These are phyloP conservation scores for Amanita rimosa DNA, from an alignment of 768 basidiomycete species.

Conservation along the genomic window DNA sequence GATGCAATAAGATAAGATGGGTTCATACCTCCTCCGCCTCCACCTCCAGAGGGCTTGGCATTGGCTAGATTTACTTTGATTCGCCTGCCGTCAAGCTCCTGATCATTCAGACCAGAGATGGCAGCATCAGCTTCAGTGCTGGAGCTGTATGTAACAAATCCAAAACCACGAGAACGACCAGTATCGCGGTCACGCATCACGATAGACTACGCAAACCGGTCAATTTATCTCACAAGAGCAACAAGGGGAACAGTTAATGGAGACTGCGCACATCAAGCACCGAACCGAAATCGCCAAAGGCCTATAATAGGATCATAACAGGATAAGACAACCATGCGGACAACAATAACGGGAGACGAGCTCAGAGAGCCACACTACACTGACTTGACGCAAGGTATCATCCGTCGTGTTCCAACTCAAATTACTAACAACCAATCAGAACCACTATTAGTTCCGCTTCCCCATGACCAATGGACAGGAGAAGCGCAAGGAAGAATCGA, in stretches of 20 bases:
- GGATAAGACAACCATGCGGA: constrained; percentile 36
- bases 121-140: constrained; percentile 65
- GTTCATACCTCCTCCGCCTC: constrained; percentile 26
- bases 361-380: constrained; percentile 35
- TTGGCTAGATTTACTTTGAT: constrained; percentile 86
- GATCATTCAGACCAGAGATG: constrained; percentile 71
- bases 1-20: constrained; percentile 2
- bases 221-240: constrained; percentile 20
- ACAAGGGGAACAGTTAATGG: constrained; percentile 19
- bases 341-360: constrained; percentile 19
- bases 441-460: constrained; percentile 45
- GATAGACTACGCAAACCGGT: constrained; percentile 61
- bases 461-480: constrained; percentile 30
- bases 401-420: constrained; percentile 95
- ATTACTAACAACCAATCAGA: constrained; percentile 60
- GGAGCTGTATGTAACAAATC: constrained; percentile 76
- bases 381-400: constrained; percentile 81
- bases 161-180: constrained; percentile 93
- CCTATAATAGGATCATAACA: constrained; percentile 49
- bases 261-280: constrained; percentile 83
- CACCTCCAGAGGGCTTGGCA: constrained; percentile 44
- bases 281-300: constrained; percentile 72
- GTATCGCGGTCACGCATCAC: constrained; percentile 99
- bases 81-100: constrained; percentile 86
- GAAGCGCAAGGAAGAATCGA: constrained; percentile 34